phyloP scores from a whole-genome alignment of 2,329 filamentous ascomycete species.

The Neonectria coccinea region DNA sequence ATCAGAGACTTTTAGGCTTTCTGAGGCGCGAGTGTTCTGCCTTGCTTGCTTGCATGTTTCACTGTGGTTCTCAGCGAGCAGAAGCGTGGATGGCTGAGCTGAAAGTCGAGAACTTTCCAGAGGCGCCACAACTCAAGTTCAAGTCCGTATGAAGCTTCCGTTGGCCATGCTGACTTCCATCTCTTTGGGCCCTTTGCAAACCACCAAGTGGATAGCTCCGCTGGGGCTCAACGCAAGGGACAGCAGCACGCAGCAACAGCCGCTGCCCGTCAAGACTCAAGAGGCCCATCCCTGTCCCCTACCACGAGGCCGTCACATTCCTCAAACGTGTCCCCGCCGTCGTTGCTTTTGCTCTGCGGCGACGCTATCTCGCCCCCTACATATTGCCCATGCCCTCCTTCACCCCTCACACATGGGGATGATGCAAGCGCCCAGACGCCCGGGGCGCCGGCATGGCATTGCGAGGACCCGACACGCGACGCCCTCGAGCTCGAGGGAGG shows the following conservation, averaged over 20 bases:
- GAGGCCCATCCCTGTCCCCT: conserved; percentile 2
- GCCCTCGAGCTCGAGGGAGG: not conserved
- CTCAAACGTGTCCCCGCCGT: conserved; percentile 7
- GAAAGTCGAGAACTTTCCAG: not conserved
- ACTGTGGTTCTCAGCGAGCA: not conserved
- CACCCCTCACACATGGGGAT: not conserved
- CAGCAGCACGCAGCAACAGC: not conserved
- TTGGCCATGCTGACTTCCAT: not conserved
- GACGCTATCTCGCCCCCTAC: conserved; percentile 10
- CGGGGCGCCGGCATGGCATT: conserved; percentile 9
- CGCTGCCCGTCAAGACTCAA: conserved; percentile 7
- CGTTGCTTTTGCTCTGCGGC: not conserved
- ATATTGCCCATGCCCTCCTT: not conserved
- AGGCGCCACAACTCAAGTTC: not conserved
- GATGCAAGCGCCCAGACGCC: conserved; percentile 1
- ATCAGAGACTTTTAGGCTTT: not conserved
- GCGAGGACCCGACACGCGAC: not conserved
- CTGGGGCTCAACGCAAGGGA: conserved; percentile 5
- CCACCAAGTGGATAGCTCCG: not conserved
- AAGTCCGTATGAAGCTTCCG: not conserved
- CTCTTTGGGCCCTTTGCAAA: not conserved
- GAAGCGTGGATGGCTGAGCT: not conserved
- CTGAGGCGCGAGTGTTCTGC: not conserved
- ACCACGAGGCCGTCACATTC: conserved; percentile 11
- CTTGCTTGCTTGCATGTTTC: not conserved